Evolutionary conservation across 345 rosid genomes (phyloP).

Genomic region (Pugionium dolabratum): DNA sequence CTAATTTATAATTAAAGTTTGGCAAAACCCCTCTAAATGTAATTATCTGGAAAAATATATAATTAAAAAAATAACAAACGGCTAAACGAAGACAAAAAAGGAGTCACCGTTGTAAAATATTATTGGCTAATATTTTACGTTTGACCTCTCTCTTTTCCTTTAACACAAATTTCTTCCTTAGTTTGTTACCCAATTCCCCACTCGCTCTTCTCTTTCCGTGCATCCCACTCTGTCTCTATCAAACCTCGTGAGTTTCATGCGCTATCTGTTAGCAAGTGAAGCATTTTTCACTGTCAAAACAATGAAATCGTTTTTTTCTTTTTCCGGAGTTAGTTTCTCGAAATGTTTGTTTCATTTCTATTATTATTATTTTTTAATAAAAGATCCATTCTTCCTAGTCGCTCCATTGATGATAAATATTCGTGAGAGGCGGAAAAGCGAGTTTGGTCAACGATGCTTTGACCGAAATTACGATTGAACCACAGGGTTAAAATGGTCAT

Average conservation of each 20-base stretch:
- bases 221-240: not conserved
- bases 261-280: not conserved
- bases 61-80: too few species aligned
- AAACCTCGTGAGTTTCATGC: not conserved
- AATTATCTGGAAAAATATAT: too few species aligned
- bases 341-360: not conserved
- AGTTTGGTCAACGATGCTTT: conserved; percentile 59
- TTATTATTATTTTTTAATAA: conserved; percentile 15
- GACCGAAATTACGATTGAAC: conserved; percentile 42
- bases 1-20: too few species aligned
- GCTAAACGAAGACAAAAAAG: not conserved
- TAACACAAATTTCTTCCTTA: too few species aligned
- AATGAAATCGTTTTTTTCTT: conserved; percentile 44
- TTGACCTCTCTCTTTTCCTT: too few species aligned
- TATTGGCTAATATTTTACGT: not conserved
- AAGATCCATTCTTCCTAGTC: not conserved
- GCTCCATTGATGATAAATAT: too few species aligned
- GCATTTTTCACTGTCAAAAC: conserved; percentile 14
- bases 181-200: not conserved
- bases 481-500: conserved; percentile 36
- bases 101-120: not conserved
- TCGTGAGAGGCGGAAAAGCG: not conserved
- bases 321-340: conserved; percentile 48
- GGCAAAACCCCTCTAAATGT: too few species aligned
- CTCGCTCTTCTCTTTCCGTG: not conserved